Evolutionary conservation across 2,329 filamentous ascomycete genomes (phyloP).

Genomic region (Biscogniauxia marginata): DNA sequence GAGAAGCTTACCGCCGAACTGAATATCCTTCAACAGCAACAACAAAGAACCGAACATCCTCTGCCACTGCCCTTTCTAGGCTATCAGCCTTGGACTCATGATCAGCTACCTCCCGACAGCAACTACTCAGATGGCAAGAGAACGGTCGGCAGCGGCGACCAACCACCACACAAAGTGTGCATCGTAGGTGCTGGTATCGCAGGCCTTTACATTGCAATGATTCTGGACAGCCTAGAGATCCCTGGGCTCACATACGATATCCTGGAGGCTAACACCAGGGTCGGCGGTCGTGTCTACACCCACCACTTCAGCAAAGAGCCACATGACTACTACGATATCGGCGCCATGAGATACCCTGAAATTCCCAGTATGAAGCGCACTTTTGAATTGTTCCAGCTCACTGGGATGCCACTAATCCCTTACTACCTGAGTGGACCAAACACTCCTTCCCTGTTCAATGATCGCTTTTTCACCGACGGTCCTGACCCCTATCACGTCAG

Average conservation of each 20-base stretch:
- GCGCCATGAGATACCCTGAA: constrained; percentile 23
- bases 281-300: constrained; percentile 20
- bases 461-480: too few species aligned
- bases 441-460: background rate
- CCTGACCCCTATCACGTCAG: too few species aligned
- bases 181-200: background rate
- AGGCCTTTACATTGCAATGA: constrained; percentile 14
- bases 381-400: background rate
- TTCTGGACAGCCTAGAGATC: constrained; percentile 11
- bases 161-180: too few species aligned
- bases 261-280: constrained; percentile 14
- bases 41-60: too few species aligned
- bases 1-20: too few species aligned
- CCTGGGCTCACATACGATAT: constrained; percentile 15
- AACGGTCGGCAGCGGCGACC: too few species aligned
- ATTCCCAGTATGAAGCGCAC: constrained; percentile 17
- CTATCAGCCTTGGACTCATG: too few species aligned
- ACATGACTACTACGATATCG: constrained; percentile 25
- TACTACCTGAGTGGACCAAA: background rate
- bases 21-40: too few species aligned
- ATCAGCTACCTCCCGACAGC: too few species aligned
- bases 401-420: background rate
- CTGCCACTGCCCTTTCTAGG: too few species aligned
- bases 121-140: too few species aligned
- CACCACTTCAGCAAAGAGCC: constrained; percentile 14